Evolutionary conservation across 345 rosid genomes (phyloP).

Genomic region (Eucalyptus regnans): DNA sequence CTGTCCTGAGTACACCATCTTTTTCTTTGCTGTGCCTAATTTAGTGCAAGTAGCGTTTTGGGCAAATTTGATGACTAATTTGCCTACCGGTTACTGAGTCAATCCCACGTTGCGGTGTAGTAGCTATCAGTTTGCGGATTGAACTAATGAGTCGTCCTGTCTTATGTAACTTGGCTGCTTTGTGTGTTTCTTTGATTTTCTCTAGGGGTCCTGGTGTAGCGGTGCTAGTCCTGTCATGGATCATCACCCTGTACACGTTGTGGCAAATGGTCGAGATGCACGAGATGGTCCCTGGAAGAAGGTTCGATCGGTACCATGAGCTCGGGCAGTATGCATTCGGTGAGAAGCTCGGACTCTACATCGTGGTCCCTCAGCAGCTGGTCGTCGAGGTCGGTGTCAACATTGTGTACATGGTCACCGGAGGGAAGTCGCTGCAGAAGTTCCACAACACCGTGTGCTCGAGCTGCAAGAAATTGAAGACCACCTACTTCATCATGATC

Average conservation of each 20-base stretch:
- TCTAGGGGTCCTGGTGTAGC: slow-evolving; percentile 50
- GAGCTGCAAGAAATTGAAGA: neutral
- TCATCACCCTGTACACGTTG: slow-evolving; percentile 40
- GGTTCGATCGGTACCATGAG: slow-evolving; percentile 76
- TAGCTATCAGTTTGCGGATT: neutral
- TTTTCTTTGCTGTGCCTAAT: neutral
- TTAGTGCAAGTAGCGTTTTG: neutral
- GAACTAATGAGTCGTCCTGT: neutral
- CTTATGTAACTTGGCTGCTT: neutral
- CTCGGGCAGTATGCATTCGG: slow-evolving; percentile 75
- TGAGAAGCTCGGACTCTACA: slow-evolving; percentile 64
- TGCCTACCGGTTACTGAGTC: neutral
- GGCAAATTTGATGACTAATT: neutral
- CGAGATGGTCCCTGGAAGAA: slow-evolving; percentile 62
- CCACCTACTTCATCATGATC: too few relatives aligned
- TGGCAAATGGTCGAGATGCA: slow-evolving; percentile 96
- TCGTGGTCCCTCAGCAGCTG: slow-evolving; percentile 76
- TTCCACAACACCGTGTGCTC: slow-evolving; percentile 30
- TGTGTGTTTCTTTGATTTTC: neutral
- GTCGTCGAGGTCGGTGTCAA: slow-evolving; percentile 52
- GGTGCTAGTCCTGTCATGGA: slow-evolving; percentile 33
- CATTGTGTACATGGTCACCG: slow-evolving; percentile 84
- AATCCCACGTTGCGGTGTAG: neutral
- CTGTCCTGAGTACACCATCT: neutral
- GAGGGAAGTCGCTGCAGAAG: slow-evolving; percentile 58